A percentile compares a stretch with the other conserved stretches of the same genome.
phyloP scores from a whole-genome alignment of 2,329 filamentous ascomycete species.

The Fusarium hainanense region DNA sequence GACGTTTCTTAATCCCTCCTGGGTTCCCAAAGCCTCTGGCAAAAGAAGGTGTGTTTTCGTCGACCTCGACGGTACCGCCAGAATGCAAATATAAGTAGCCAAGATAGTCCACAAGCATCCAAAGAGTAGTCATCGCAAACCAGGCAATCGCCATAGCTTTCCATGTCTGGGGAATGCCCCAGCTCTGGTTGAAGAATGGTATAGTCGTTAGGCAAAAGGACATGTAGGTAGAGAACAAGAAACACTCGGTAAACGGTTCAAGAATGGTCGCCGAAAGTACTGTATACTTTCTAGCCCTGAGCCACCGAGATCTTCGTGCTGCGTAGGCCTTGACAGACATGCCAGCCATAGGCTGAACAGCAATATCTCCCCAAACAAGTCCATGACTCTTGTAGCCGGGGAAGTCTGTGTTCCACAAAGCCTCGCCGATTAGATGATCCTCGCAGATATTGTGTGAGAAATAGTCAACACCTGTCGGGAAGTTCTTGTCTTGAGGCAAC shows the following conservation, averaged over 20 bases:
- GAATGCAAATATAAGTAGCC: conserved; percentile 81
- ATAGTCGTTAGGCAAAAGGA: conserved; percentile 82
- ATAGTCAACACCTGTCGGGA: conserved; percentile 81
- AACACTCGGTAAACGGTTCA: conserved; percentile 90
- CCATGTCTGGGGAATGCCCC: conserved; percentile 75
- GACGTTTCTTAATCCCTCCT: conserved; percentile 60
- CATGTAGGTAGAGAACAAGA: conserved; percentile 84
- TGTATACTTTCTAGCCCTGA: conserved; percentile 93
- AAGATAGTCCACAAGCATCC: conserved; percentile 81
- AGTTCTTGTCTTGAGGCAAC: conserved; percentile 53
- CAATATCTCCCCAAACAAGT: conserved; percentile 85
- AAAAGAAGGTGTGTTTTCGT: conserved; percentile 80
- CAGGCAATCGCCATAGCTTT: conserved; percentile 72
- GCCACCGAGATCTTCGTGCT: conserved; percentile 85
- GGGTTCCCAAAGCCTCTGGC: conserved; percentile 60
- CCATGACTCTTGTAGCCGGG: conserved; percentile 81
- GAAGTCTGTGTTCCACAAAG: conserved; percentile 80
- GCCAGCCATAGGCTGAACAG: conserved; percentile 86
- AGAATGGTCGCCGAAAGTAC: conserved; percentile 89
- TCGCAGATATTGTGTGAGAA: conserved; percentile 98
- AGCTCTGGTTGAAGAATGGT: conserved; percentile 66
- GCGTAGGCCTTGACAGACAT: conserved; percentile 84
- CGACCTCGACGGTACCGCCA: conserved; percentile 74
- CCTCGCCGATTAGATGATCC: conserved; percentile 93
- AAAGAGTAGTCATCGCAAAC: conserved; percentile 71